Evolutionary conservation across 1,139 yeast species (phyloP).

Genomic region (Tardiomyces blankii): DNA sequence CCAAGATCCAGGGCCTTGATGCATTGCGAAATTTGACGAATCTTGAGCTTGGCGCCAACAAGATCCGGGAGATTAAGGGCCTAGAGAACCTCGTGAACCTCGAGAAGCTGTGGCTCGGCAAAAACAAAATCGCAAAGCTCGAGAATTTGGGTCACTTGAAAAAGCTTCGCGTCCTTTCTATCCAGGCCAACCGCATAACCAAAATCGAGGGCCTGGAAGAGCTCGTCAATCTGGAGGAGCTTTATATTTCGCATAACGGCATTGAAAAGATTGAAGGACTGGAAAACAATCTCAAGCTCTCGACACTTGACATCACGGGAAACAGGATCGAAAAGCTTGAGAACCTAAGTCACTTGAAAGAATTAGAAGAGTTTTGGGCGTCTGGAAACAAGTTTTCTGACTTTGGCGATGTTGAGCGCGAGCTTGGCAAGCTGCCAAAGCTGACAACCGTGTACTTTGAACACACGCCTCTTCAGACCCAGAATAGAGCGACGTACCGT

Average conservation of each 20-base stretch:
- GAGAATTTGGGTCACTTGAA: slow-evolving; percentile 51
- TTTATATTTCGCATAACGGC: slow-evolving; percentile 83
- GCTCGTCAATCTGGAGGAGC: slow-evolving; percentile 63
- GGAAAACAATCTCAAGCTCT: slow-evolving; percentile 56
- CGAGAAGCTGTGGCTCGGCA: slow-evolving; percentile 86
- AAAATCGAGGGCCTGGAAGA: slow-evolving; percentile 75
- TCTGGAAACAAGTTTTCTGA: slow-evolving; percentile 60
- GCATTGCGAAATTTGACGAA: slow-evolving; percentile 49
- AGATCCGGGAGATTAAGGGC: slow-evolving; percentile 50
- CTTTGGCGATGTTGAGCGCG: slow-evolving; percentile 57
- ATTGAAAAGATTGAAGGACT: slow-evolving; percentile 66
- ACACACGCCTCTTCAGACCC: slow-evolving; percentile 78
- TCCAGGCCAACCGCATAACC: slow-evolving; percentile 75
- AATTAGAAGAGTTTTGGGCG: slow-evolving; percentile 90
- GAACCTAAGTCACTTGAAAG: slow-evolving; percentile 50
- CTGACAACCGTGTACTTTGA: slow-evolving; percentile 90
- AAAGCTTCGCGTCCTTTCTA: slow-evolving; percentile 67
- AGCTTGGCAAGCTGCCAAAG: slow-evolving; percentile 50
- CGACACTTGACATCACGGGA: slow-evolving; percentile 71
- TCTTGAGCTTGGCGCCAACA: slow-evolving; percentile 88
- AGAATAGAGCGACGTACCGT: slow-evolving; percentile 71
- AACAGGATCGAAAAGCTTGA: slow-evolving; percentile 55
- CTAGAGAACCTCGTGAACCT: slow-evolving; percentile 43
- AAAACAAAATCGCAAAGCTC: slow-evolving; percentile 60
- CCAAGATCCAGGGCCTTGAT: slow-evolving; percentile 57